These are phyloP conservation scores for Lasiosphaeria miniovina DNA, from an alignment of 495 filamentous ascomycete species.

Conservation along the genomic window DNA sequence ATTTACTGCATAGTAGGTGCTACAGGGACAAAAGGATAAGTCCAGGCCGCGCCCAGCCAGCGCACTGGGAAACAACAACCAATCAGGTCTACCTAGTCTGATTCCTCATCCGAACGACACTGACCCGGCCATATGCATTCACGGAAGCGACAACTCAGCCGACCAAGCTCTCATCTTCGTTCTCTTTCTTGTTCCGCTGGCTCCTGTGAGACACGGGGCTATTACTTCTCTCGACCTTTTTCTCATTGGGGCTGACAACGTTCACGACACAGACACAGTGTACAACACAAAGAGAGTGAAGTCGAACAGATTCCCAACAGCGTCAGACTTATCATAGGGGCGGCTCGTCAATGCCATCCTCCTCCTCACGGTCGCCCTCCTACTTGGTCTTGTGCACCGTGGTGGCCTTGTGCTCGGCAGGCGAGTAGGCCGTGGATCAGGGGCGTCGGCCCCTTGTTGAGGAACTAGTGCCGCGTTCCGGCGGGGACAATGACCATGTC, in stretches of 20 bases:
- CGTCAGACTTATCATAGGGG: conserved; percentile 41
- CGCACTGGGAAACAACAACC: no score
- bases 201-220: conserved; percentile 25
- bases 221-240: no score
- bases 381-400: conserved; percentile 62
- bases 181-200: conserved; percentile 52
- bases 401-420: conserved; percentile 55
- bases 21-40: no score
- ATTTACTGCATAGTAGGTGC: no score
- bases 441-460: conserved; percentile 54
- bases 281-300: no score
- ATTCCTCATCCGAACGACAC: no score
- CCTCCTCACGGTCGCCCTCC: conserved; percentile 58
- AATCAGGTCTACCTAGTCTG: no score
- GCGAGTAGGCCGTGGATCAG: conserved; percentile 60
- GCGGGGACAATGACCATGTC: conserved; percentile 64
- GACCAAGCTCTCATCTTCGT: conserved; percentile 55
- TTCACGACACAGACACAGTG: no score
- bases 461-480: conserved; percentile 64
- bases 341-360: conserved; percentile 58
- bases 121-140: no score
- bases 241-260: no score
- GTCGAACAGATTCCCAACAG: no score
- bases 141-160: conserved; percentile 12
- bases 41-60: no score